A percentile compares a stretch with the other conserved stretches of the same genome.
These are phyloP conservation scores for Lachnellula hyalina DNA, from an alignment of 2,329 filamentous ascomycete genomes.

Conservation along the genomic window DNA sequence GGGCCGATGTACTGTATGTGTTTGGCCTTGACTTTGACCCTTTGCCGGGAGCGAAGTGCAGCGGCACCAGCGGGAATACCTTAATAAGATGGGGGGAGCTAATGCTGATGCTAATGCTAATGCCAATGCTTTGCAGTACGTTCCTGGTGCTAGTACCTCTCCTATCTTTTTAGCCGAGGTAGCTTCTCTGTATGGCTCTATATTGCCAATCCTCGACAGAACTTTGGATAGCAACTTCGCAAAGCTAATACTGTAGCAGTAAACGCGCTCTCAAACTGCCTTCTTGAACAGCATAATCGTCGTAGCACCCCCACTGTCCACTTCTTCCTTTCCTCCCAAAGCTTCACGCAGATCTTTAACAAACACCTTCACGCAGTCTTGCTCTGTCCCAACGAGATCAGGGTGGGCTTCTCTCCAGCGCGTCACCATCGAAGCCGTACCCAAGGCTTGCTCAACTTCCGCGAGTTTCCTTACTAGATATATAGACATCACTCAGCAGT, in stretches of 20 bases:
- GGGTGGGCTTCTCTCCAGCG: slow-evolving; percentile 36
- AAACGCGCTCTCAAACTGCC: neutral
- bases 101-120: no score
- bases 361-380: slow-evolving; percentile 30
- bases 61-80: no score
- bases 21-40: no score
- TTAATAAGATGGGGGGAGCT: no score
- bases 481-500: neutral
- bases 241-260: neutral
- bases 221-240: neutral
- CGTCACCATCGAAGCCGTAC: slow-evolving; percentile 35
- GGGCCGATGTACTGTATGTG: neutral
- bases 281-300: slow-evolving; percentile 20
- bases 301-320: slow-evolving; percentile 11
- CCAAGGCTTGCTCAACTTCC: slow-evolving; percentile 20
- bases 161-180: no score
- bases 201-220: no score
- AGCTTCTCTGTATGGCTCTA: no score
- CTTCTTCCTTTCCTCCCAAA: slow-evolving; percentile 12
- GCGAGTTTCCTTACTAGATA: neutral
- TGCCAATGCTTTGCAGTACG: no score
- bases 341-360: slow-evolving; percentile 13
- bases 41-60: neutral
- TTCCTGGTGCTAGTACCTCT: no score
- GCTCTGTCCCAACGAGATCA: slow-evolving; percentile 32